phyloP scores from a whole-genome alignment of 2,329 filamentous ascomycete species.

The Alternaria sp. region DNA sequence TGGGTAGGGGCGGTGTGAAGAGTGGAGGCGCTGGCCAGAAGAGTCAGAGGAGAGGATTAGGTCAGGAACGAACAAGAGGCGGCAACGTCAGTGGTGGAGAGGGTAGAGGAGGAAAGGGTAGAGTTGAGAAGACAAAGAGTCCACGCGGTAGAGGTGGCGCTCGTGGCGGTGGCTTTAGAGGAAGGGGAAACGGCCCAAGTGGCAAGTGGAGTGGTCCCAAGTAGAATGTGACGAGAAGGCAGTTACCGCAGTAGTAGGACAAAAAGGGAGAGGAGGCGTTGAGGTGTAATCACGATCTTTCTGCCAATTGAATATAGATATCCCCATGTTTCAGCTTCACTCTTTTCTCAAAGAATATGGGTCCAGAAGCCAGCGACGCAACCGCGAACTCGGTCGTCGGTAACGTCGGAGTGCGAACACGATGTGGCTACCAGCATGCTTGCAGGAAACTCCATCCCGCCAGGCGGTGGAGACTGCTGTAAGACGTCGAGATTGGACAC shows the following conservation, averaged over 20 bases:
- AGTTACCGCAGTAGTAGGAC: neutral
- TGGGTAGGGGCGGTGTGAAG: constrained; percentile 38
- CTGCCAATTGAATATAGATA: neutral
- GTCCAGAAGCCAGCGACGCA: neutral
- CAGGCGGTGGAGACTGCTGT: neutral
- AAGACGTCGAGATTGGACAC: neutral
- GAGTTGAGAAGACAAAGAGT: constrained; percentile 19
- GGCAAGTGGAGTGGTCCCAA: constrained; percentile 21
- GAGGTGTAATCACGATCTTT: neutral
- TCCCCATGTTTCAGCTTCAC: neutral
- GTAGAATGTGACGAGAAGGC: neutral
- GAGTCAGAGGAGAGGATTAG: constrained; percentile 48
- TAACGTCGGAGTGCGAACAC: neutral
- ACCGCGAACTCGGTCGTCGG: neutral
- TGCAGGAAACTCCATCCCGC: neutral
- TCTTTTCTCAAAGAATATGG: neutral
- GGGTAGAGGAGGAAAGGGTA: constrained; percentile 27
- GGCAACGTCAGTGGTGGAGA: constrained; percentile 29
- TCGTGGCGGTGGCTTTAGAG: constrained; percentile 21
- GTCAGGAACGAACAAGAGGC: constrained; percentile 47
- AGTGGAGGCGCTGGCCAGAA: constrained; percentile 29
- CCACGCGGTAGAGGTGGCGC: constrained; percentile 20
- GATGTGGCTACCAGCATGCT: neutral
- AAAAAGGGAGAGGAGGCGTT: constrained; percentile 13
- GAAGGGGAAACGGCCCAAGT: constrained; percentile 11